phyloP scores from a whole-genome alignment of 75 land plant genomes.

The Cunninghamia lanceolata region DNA sequence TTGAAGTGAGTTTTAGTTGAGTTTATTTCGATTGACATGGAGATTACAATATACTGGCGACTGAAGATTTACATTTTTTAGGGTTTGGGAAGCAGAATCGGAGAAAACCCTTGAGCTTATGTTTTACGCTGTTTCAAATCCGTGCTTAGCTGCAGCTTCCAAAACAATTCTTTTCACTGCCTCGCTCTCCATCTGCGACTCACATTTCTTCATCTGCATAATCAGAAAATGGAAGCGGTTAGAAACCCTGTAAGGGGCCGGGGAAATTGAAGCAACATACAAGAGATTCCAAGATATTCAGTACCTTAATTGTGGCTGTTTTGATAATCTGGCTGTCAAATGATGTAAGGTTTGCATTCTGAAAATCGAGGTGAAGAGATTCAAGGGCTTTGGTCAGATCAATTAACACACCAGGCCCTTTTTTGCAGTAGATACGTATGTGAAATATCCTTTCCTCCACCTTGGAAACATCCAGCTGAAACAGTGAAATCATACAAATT shows the following conservation, averaged over 20 bases:
- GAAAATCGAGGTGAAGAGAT: background rate
- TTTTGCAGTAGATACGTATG: background rate
- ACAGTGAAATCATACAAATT: too few species aligned
- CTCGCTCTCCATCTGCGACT: background rate
- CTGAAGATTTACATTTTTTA: too few species aligned
- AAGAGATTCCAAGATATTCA: too few species aligned
- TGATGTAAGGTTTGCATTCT: slow-evolving; percentile 15
- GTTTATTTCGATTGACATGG: too few species aligned
- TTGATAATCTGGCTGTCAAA: slow-evolving; percentile 34
- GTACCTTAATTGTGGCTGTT: slow-evolving; percentile 31
- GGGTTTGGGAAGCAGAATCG: too few species aligned
- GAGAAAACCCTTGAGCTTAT: too few species aligned
- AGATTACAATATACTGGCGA: too few species aligned
- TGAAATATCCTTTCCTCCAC: background rate
- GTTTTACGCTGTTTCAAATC: background rate
- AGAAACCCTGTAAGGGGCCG: background rate
- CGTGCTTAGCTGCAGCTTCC: background rate
- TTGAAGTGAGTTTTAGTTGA: too few species aligned
- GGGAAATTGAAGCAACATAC: too few species aligned
- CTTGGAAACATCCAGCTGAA: background rate
- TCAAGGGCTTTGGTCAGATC: background rate
- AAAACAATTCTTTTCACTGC: background rate
- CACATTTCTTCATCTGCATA: background rate
- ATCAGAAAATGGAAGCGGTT: background rate
- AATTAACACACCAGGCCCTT: background rate